A percentile compares a stretch with the other conserved stretches of the same genome.
Evolutionary conservation across 495 filamentous ascomycete species (phyloP).

Genomic region (Collariella sp.): DNA sequence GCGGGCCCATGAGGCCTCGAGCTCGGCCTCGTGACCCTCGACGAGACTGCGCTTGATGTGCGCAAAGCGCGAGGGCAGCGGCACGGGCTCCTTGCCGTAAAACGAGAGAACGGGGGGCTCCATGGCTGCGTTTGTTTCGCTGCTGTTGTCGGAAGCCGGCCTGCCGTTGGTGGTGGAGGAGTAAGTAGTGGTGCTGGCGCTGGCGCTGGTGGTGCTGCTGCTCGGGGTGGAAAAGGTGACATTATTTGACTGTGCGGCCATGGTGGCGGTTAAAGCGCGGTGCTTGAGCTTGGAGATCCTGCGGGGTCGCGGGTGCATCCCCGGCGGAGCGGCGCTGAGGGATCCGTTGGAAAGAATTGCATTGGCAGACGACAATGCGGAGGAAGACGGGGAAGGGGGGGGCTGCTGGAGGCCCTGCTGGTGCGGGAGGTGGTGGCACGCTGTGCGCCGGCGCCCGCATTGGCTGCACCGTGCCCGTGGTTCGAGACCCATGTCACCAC

Average conservation of each 20-base stretch:
- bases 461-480: slow-evolving; percentile 25
- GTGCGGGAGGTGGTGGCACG: slow-evolving; percentile 20
- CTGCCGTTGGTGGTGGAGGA: background rate
- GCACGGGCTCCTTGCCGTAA: slow-evolving; percentile 60
- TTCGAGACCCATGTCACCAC: slow-evolving; percentile 22
- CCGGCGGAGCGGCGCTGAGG: slow-evolving; percentile 22
- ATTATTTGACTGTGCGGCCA: slow-evolving; percentile 12
- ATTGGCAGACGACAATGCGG: slow-evolving; percentile 1
- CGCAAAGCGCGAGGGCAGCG: slow-evolving; percentile 71
- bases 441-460: slow-evolving; percentile 26
- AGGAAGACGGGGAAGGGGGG: slow-evolving; percentile 7
- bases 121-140: slow-evolving; percentile 33
- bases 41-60: slow-evolving; percentile 62
- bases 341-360: slow-evolving; percentile 21
- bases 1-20: slow-evolving; percentile 65
- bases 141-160: background rate
- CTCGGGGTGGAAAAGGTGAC: slow-evolving; percentile 1
- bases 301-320: slow-evolving; percentile 23
- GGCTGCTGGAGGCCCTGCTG: slow-evolving; percentile 7
- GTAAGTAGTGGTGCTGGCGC: slow-evolving; percentile 3
- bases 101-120: slow-evolving; percentile 71
- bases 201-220: slow-evolving; percentile 6
- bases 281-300: slow-evolving; percentile 31
- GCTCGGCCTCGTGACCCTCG: slow-evolving; percentile 52
- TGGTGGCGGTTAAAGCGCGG: slow-evolving; percentile 24